Evolutionary conservation across 2,329 filamentous ascomycete species (phyloP).

Genomic region (Aphanoascus verrucosus): DNA sequence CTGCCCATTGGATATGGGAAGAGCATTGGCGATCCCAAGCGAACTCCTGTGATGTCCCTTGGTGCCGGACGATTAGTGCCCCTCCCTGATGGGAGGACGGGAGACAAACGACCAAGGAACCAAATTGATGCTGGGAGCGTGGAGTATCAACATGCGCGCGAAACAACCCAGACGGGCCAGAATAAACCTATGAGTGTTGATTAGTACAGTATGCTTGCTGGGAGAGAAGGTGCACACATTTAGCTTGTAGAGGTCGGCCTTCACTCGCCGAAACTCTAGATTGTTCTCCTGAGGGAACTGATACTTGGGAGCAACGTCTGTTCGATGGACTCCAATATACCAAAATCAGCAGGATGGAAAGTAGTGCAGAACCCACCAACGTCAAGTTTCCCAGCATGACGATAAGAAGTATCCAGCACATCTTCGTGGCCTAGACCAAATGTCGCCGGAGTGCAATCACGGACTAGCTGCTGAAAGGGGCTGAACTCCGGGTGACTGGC

Average conservation of each 20-base stretch:
- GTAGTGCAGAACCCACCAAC: constrained; percentile 36
- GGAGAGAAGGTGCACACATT: constrained; percentile 32
- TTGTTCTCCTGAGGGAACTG: constrained; percentile 14
- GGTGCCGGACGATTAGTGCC: constrained; percentile 25
- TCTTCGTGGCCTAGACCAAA: constrained; percentile 40
- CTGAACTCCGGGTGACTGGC: background rate
- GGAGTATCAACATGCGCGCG: constrained; percentile 46
- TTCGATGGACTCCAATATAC: constrained; percentile 43
- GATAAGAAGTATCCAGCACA: constrained; percentile 43
- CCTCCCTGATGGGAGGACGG: constrained; percentile 29
- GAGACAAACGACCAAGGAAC: constrained; percentile 46
- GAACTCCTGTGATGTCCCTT: constrained; percentile 21
- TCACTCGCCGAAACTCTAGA: constrained; percentile 27
- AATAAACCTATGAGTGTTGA: constrained; percentile 40
- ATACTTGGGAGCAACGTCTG: constrained; percentile 37
- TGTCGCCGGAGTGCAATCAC: constrained; percentile 36
- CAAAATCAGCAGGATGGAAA: constrained; percentile 43
- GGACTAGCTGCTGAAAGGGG: constrained; percentile 19
- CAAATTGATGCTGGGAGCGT: constrained; percentile 40
- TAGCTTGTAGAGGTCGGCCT: constrained; percentile 48
- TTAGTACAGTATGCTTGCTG: background rate
- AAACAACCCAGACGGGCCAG: constrained; percentile 42
- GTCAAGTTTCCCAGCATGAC: constrained; percentile 46
- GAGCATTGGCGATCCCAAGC: constrained; percentile 21
- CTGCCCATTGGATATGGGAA: constrained; percentile 27